Evolutionary conservation across 1,284 basidiomycete genomes (phyloP).

Genomic region (Sparassis latifolia): DNA sequence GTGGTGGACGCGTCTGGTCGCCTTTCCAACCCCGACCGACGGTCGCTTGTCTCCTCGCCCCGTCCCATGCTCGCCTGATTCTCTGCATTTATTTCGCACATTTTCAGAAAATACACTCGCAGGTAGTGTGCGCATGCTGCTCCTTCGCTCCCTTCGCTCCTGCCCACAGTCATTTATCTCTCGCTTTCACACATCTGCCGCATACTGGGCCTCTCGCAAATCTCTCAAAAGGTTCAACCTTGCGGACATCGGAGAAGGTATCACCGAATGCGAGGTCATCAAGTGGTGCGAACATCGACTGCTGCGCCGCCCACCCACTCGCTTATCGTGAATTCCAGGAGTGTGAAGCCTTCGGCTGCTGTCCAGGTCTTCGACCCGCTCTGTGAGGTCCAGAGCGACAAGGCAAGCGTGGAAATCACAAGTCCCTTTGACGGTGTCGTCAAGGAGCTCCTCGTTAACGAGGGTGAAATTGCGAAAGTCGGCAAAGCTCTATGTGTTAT

Average conservation of each 20-base stretch:
- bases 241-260: slow-evolving; percentile 94
- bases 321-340: slow-evolving; percentile 33
- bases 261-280: slow-evolving; percentile 86
- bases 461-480: slow-evolving; percentile 85
- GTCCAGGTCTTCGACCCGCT: slow-evolving; percentile 82
- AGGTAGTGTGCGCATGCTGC: neutral
- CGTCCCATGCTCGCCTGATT: no score
- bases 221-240: slow-evolving; percentile 73
- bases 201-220: slow-evolving; percentile 33
- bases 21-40: no score
- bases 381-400: slow-evolving; percentile 94
- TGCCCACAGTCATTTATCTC: neutral
- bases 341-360: slow-evolving; percentile 48
- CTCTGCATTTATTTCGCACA: no score
- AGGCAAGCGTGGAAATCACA: slow-evolving; percentile 91
- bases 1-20: no score
- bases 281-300: slow-evolving; percentile 54
- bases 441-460: slow-evolving; percentile 67
- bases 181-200: slow-evolving; percentile 39
- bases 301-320: no score
- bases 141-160: neutral
- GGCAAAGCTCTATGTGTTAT: slow-evolving; percentile 81
- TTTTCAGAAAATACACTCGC: neutral
- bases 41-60: no score
- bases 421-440: slow-evolving; percentile 81